Evolutionary conservation across 2,329 filamentous ascomycete species (phyloP).

Genomic region (Chalaropsis ovoidea): DNA sequence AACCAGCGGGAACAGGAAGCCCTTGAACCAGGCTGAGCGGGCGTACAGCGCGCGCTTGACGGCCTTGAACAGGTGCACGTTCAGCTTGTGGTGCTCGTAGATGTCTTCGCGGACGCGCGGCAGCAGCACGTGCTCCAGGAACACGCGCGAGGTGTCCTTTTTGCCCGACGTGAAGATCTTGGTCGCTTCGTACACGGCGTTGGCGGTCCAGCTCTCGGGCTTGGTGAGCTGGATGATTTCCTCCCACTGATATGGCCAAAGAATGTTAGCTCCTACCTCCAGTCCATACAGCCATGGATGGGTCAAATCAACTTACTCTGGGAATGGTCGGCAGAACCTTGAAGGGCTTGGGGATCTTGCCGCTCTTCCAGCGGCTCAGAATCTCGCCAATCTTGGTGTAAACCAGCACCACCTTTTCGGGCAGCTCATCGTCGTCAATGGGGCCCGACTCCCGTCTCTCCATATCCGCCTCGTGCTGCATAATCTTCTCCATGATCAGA

Average conservation of each 20-base stretch:
- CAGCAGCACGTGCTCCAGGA: slow-evolving; percentile 76
- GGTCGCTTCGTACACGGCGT: slow-evolving; percentile 76
- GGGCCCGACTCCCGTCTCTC: slow-evolving; percentile 34
- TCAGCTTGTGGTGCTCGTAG: slow-evolving; percentile 85
- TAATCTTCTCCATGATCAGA: slow-evolving; percentile 88
- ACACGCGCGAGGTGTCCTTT: slow-evolving; percentile 68
- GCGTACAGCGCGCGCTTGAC: slow-evolving; percentile 91
- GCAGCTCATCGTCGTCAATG: slow-evolving; percentile 77
- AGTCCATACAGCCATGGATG: neutral
- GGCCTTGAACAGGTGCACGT: slow-evolving; percentile 88
- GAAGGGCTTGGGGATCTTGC: slow-evolving; percentile 82
- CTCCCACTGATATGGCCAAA: slow-evolving; percentile 54
- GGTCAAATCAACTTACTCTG: slow-evolving; percentile 26
- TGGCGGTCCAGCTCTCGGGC: slow-evolving; percentile 63
- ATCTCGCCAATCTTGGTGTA: slow-evolving; percentile 56
- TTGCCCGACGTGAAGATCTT: slow-evolving; percentile 84
- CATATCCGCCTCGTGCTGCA: slow-evolving; percentile 69
- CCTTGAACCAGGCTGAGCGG: slow-evolving; percentile 93
- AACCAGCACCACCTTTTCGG: slow-evolving; percentile 84
- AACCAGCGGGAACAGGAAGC: slow-evolving; percentile 83
- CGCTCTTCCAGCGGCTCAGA: slow-evolving; percentile 25
- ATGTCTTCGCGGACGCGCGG: slow-evolving; percentile 91
- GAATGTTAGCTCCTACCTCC: neutral
- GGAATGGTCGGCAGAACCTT: slow-evolving; percentile 90
- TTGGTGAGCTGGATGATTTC: slow-evolving; percentile 75